phyloP scores from a whole-genome alignment of 495 filamentous ascomycete genomes.

The Penicillium dipodomyicola region DNA sequence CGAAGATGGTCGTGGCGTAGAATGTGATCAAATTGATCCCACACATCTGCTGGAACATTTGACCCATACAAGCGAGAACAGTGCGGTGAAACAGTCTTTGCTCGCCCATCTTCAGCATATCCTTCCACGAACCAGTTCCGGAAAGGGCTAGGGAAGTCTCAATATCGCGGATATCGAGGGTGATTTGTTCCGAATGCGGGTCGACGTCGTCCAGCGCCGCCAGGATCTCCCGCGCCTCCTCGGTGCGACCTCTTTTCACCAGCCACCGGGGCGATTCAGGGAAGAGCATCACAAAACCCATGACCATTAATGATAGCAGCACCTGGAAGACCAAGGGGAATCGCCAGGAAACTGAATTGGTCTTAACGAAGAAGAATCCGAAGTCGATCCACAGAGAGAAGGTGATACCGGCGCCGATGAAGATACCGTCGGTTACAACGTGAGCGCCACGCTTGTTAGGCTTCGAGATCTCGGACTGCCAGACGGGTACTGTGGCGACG shows the following conservation, averaged over 20 bases:
- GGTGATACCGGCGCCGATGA: conserved; percentile 64
- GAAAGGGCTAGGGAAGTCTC: conserved; percentile 40
- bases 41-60: conserved; percentile 34
- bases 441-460: conserved; percentile 61
- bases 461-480: conserved; percentile 60
- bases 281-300: conserved; percentile 48
- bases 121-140: conserved; percentile 29
- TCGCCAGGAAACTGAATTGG: conserved; percentile 55
- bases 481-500: conserved; percentile 63
- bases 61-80: conserved; percentile 30
- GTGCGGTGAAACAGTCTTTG: conserved; percentile 36
- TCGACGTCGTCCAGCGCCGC: conserved; percentile 31
- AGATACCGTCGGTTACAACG: conserved; percentile 62
- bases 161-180: conserved; percentile 35
- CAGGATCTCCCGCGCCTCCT: conserved; percentile 55
- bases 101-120: conserved; percentile 34
- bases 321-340: conserved; percentile 67
- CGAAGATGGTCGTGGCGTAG: conserved; percentile 18
- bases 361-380: conserved; percentile 51
- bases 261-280: conserved; percentile 63
- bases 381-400: conserved; percentile 70
- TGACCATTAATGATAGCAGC: conserved; percentile 51
- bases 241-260: conserved; percentile 49
- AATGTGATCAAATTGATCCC: conserved; percentile 28
- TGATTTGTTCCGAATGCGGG: conserved; percentile 27